phyloP scores from a whole-genome alignment of 2,329 filamentous ascomycete species.

The Fonsecaea pedrosoi region DNA sequence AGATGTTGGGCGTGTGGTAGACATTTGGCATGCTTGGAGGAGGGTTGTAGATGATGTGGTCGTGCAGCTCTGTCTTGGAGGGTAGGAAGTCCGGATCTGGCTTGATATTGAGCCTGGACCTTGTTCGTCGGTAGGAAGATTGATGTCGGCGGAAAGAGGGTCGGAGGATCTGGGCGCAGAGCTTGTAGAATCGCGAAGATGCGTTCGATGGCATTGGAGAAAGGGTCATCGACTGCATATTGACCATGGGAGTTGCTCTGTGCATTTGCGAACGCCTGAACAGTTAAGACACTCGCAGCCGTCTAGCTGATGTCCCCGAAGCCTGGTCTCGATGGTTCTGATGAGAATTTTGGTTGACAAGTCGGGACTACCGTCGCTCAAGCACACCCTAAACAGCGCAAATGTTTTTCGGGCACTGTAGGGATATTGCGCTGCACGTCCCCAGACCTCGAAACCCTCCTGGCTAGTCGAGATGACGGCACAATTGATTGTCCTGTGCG shows the following conservation, averaged over 20 bases:
- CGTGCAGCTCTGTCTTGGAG: conserved; percentile 48
- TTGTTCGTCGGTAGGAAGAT: conserved; percentile 59
- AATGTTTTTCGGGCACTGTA: neutral
- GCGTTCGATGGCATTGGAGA: conserved; percentile 23
- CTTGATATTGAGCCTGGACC: conserved; percentile 58
- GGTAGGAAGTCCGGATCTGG: conserved; percentile 59
- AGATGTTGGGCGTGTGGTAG: conserved; percentile 69
- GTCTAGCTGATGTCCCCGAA: neutral
- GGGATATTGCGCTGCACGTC: neutral
- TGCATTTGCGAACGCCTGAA: neutral
- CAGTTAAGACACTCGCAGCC: neutral
- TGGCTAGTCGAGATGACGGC: neutral
- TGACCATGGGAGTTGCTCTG: neutral
- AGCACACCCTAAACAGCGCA: neutral
- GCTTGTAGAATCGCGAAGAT: conserved; percentile 40
- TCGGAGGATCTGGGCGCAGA: conserved; percentile 38
- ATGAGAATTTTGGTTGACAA: conserved; percentile 1
- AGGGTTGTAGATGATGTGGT: conserved; percentile 70
- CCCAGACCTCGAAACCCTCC: neutral
- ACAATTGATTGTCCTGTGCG: conserved; percentile 3
- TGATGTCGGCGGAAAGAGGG: conserved; percentile 50
- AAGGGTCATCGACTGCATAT: conserved; percentile 33
- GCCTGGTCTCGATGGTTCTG: neutral
- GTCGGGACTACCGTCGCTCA: neutral
- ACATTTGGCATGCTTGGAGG: conserved; percentile 68